A percentile compares a stretch with the other conserved stretches of the same genome.
Evolutionary conservation across 805 yeast species (phyloP).

Genomic region (Spencermartinsiella europaea): DNA sequence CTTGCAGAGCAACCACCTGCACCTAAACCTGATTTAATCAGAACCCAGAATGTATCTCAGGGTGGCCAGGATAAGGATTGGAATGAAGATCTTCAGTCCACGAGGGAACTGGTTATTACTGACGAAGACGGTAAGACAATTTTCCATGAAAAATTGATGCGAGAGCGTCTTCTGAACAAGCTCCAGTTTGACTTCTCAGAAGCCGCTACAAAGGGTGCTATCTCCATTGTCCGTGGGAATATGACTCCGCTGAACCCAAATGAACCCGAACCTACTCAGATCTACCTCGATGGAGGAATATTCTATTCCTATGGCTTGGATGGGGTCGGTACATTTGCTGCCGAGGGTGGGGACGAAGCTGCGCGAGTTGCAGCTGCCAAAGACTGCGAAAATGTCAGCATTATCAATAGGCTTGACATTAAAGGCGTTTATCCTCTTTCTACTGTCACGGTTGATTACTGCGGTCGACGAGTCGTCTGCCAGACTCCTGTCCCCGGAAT

Average conservation of each 20-base stretch:
- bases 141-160: slow-evolving; percentile 60
- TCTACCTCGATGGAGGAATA: slow-evolving; percentile 75
- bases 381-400: slow-evolving; percentile 69
- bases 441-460: slow-evolving; percentile 83
- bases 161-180: slow-evolving; percentile 71
- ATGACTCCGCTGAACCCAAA: slow-evolving; percentile 75
- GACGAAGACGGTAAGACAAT: slow-evolving; percentile 33
- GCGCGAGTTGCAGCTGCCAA: slow-evolving; percentile 74
- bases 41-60: slow-evolving; percentile 47
- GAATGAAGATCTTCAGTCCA: slow-evolving; percentile 85
- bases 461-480: slow-evolving; percentile 82
- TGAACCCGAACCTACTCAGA: slow-evolving; percentile 55
- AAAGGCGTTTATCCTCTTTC: slow-evolving; percentile 63
- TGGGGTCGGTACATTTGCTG: slow-evolving; percentile 57
- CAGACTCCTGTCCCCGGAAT: slow-evolving; percentile 97
- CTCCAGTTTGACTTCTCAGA: slow-evolving; percentile 70
- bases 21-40: slow-evolving; percentile 49
- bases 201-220: slow-evolving; percentile 74
- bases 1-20: slow-evolving; percentile 35
- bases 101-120: slow-evolving; percentile 59
- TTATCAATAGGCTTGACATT: slow-evolving; percentile 60
- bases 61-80: slow-evolving; percentile 54
- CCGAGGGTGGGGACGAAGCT: slow-evolving; percentile 77
- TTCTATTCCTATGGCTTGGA: slow-evolving; percentile 80
- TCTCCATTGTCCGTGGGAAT: slow-evolving; percentile 68